These are phyloP conservation scores for Lachnellula hyalina DNA, from an alignment of 2,329 filamentous ascomycete species.

Conservation along the genomic window DNA sequence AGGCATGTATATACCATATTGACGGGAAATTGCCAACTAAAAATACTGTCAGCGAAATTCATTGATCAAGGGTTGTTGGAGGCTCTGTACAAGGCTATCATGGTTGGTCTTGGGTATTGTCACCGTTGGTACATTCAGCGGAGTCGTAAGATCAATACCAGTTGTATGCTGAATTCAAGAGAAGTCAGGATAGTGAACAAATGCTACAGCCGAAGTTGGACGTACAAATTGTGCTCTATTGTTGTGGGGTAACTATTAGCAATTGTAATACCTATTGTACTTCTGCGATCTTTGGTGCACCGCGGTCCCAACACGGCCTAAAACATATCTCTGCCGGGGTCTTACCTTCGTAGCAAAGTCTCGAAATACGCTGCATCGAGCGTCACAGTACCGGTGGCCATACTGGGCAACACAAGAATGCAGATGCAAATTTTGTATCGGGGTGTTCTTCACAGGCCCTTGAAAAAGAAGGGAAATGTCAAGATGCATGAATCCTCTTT, in stretches of 20 bases:
- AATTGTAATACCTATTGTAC: neutral
- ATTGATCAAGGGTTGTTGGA: neutral
- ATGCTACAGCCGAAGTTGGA: slow-evolving; percentile 13
- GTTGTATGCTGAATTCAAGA: slow-evolving; percentile 34
- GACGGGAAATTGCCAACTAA: slow-evolving; percentile 34
- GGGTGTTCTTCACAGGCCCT: neutral
- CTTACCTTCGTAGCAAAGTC: slow-evolving; percentile 56
- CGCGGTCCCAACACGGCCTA: neutral
- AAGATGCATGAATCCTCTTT: too few relatives aligned
- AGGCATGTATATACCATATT: slow-evolving; percentile 47
- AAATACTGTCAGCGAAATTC: slow-evolving; percentile 4
- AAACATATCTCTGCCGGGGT: neutral
- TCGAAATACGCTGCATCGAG: slow-evolving; percentile 58
- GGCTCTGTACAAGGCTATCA: slow-evolving; percentile 46
- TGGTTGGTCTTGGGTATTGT: slow-evolving; percentile 58
- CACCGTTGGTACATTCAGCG: slow-evolving; percentile 36
- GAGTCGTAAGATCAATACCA: slow-evolving; percentile 32
- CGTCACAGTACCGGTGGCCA: slow-evolving; percentile 41
- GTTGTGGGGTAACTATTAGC: slow-evolving; percentile 17
- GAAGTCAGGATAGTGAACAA: slow-evolving; percentile 5
- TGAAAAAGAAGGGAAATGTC: neutral
- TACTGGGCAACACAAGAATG: slow-evolving; percentile 10
- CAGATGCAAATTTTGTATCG: slow-evolving; percentile 21
- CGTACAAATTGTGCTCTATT: slow-evolving; percentile 45
- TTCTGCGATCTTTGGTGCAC: neutral